Evolutionary conservation across 2,329 filamentous ascomycete species (phyloP).

Genomic region (Madurella fahalii): DNA sequence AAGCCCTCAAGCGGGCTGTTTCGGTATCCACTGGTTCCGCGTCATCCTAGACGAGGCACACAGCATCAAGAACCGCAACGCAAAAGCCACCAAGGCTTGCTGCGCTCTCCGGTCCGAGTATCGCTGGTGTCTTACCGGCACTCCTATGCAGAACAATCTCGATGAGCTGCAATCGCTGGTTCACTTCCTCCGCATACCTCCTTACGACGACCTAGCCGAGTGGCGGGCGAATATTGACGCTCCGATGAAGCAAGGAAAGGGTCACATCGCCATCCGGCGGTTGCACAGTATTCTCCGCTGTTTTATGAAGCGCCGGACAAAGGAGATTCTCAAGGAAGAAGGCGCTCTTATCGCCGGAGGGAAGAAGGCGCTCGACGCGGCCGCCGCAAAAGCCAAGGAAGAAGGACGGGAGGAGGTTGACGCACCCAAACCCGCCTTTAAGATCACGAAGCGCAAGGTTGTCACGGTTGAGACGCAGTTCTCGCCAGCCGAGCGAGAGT

Average conservation of each 20-base stretch:
- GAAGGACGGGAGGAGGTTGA: conserved; percentile 41
- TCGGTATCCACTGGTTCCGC: conserved; percentile 91
- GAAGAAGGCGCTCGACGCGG: conserved; percentile 47
- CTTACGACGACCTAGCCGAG: conserved; percentile 77
- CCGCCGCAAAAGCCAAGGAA: conserved; percentile 39
- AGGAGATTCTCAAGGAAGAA: conserved; percentile 89
- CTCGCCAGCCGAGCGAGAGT: conserved; percentile 72
- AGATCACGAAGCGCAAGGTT: conserved; percentile 87
- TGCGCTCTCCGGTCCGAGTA: conserved; percentile 82
- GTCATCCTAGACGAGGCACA: conserved; percentile 95
- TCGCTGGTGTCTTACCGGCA: conserved; percentile 93
- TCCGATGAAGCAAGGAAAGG: conserved; percentile 85
- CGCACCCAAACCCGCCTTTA: conserved; percentile 64
- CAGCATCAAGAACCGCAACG: conserved; percentile 96
- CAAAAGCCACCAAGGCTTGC: conserved; percentile 89
- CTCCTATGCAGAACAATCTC: conserved; percentile 96
- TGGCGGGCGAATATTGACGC: conserved; percentile 91
- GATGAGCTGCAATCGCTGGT: conserved; percentile 94
- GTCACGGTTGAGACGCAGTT: conserved; percentile 76
- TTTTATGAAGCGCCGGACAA: conserved; percentile 98
- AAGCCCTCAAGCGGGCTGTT: conserved; percentile 72
- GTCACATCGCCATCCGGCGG: conserved; percentile 81
- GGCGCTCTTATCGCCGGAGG: conserved; percentile 75
- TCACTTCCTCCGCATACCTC: conserved; percentile 85
- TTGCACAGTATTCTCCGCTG: conserved; percentile 81